Evolutionary conservation across 495 filamentous ascomycete genomes (phyloP), one percentile per base, ranked within the genome.

Genomic region (Aspergillus homomorphus): DNA sequence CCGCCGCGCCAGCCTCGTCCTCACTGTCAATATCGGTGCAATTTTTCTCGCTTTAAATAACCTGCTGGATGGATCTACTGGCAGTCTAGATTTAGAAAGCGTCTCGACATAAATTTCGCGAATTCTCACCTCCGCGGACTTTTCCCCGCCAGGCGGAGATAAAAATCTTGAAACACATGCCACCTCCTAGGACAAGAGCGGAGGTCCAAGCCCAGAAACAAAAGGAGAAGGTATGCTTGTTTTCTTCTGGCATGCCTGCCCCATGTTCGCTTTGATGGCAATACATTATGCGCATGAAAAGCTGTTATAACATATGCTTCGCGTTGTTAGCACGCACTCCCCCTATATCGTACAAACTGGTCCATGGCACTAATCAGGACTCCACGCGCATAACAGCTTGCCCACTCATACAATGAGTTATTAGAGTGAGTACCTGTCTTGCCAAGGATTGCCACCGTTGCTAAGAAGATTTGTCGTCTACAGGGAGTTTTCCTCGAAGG

Each of bases 401-500:
- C 91, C 68, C 89, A 87, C 71, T 97, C 93, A 57, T 98, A 98
- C 76, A 87, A 95, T 82, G 90, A 96, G 77, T 81, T 98, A 66
- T 83, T 98, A 66, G 87, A 91, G 92, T 96, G 87, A 73, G 89
- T 78, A 33, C 33, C 30, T 51, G 16, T 16, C 30, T 44, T 26
- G 51, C 45, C 2, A 15, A 16, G 54, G 12, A 18, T 24, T 28
- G 14, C 16, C 6, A 10, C 10, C 23, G 30, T 51, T 41, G 38
- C 62, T 71, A 46, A 73, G 45, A 52, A 51, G 20, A 44, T 12
- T 38, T 41, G 60, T 60, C 15, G 33, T 53, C 45, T 7, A 24
- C 69, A 98, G 93, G 73, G 92, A 98, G 73, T 98, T 98, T 77
- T 90, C 91, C 49, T 91, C 89, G 61, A 89, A 89, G 67, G 95